Base-by-base conservation (phyloP, 352 stramenopile genomes). In the Globisporangium paroecandrum region DNA sequence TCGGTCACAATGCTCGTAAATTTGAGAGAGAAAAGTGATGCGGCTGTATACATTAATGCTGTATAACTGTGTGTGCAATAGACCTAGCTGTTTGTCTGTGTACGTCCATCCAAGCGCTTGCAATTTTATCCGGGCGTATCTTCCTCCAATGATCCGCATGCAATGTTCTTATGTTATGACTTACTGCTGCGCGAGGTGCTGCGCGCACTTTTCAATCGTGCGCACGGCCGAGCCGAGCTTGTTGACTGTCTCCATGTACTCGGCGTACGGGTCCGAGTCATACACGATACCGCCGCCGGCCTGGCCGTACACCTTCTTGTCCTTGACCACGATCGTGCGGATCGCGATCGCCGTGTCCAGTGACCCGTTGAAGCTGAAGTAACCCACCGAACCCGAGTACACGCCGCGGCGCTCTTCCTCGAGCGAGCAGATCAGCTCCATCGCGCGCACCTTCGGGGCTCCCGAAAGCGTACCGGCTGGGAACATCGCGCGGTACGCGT, bases 211-310 rank as follows among this genome's bases (percentile, higher is more conserved):
- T 66, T 96, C 87, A 51, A 96, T 77, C 15, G 89, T 96, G 61
- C 90, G 90, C 61, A 96, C 75, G 6, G 85, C 77, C 65, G 87
- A 94, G 49, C 81, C 87, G 24, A 96, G 71, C 69, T 97, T 97
- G 80, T 95, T 97, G 29, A 97, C 73, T 2, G 89, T 97, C 76
- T 97, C 89, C 62, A 89, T 82, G 78, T 96, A 96, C 80, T 97
- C 89, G 49, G 81, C 85, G 25, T 81, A 73, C 24, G 88, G 85
- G 76, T 95, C 84, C 70, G 89, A 97, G 77, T 97, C 89, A 76
- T 91, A 95, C 27, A 97, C 89, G 64, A 97, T 96, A 67, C 89
- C 89, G 38, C 87, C 89, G 41, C 89, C 89, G 1, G 89, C 88
- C 70, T 97, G 89, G 57, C 78, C 84, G 75, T 97, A 95, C 24